phyloP scores from a whole-genome alignment of 2,329 filamentous ascomycete genomes.

The Penicillium sp. region DNA sequence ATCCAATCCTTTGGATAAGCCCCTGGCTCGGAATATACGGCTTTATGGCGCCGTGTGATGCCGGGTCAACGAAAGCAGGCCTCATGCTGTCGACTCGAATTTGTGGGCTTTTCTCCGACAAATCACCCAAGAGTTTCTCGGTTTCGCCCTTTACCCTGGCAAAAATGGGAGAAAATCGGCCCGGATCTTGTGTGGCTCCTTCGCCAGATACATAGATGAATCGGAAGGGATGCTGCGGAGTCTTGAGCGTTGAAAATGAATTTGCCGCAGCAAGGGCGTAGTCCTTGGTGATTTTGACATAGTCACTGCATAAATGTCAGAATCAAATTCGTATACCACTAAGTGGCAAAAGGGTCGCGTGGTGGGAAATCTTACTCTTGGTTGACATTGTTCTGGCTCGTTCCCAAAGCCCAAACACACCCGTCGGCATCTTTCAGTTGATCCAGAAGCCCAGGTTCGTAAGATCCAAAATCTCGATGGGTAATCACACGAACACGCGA shows the following conservation, averaged over 20 bases:
- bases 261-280: constrained; percentile 64
- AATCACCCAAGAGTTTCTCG: constrained; percentile 58
- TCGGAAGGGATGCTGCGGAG: constrained; percentile 52
- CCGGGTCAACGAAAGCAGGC: constrained; percentile 59
- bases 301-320: constrained; percentile 48
- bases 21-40: constrained; percentile 29
- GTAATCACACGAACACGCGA: constrained; percentile 61
- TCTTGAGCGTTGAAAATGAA: constrained; percentile 55
- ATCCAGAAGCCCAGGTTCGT: constrained; percentile 56
- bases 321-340: neutral
- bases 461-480: constrained; percentile 65
- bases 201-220: constrained; percentile 70
- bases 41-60: constrained; percentile 37
- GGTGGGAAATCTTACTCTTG: constrained; percentile 51
- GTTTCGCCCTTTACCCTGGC: constrained; percentile 66
- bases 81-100: constrained; percentile 59
- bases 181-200: constrained; percentile 45
- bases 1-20: constrained; percentile 31
- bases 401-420: constrained; percentile 72
- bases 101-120: constrained; percentile 42
- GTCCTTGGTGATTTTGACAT: constrained; percentile 65
- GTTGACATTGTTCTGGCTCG: constrained; percentile 58
- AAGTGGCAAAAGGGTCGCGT: too few relatives aligned
- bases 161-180: constrained; percentile 57
- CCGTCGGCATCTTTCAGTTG: constrained; percentile 64